Conservation (phyloP, 805 yeast species). For the Saturnispora quitensis region DNA sequence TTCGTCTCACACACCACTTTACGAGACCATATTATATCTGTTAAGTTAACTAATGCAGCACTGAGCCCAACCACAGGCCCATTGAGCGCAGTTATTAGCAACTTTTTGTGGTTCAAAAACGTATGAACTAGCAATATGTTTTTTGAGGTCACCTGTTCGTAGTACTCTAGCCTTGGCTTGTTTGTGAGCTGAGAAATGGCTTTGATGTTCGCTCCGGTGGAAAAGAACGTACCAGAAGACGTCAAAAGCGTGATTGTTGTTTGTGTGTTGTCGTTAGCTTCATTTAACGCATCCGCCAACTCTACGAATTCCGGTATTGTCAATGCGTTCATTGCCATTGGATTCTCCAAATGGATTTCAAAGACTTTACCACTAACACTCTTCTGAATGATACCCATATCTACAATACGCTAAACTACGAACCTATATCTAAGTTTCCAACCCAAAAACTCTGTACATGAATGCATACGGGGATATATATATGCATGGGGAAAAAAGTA, state of each 20-base stretch:
- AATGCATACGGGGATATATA: neutral
- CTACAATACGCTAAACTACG: neutral
- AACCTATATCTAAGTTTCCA: neutral
- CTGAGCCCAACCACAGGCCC: conserved; percentile 83
- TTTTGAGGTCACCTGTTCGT: conserved; percentile 40
- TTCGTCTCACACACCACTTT: neutral
- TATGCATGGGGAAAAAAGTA: neutral
- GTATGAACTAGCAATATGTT: conserved; percentile 61
- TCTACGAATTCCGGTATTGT: conserved; percentile 53
- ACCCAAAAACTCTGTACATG: neutral
- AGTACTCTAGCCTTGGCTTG: conserved; percentile 15
- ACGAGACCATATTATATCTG: conserved; percentile 63
- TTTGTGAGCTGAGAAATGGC: conserved; percentile 23
- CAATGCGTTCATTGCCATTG: conserved; percentile 57
- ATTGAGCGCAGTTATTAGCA: conserved; percentile 64
- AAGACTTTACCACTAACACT: conserved; percentile 18
- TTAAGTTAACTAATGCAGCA: conserved; percentile 63
- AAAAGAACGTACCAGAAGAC: conserved; percentile 66
- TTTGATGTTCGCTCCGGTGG: conserved; percentile 75
- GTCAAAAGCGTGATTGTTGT: conserved; percentile 59
- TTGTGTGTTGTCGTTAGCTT: conserved; percentile 53
- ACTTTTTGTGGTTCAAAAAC: conserved; percentile 61
- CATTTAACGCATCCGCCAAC: conserved; percentile 48
- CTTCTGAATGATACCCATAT: neutral
- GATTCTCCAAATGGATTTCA: conserved; percentile 58